Evolutionary conservation across 2,329 filamentous ascomycete species (phyloP).

Genomic region (Fusarium algeriense): DNA sequence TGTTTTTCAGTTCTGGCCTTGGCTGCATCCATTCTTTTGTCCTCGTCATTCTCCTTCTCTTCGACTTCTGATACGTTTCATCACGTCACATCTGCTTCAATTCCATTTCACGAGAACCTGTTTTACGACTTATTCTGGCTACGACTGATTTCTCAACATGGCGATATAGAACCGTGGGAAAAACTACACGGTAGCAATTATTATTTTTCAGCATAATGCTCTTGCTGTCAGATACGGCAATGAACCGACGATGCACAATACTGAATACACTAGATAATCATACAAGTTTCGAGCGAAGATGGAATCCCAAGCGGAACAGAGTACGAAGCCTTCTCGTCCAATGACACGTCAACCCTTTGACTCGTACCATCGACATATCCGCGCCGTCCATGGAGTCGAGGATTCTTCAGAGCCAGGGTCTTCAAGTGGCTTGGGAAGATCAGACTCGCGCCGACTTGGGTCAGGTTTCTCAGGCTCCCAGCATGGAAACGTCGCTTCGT

Average conservation of each 20-base stretch:
- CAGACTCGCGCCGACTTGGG: slow-evolving; percentile 26
- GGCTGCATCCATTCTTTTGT: slow-evolving; percentile 40
- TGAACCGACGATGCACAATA: slow-evolving; percentile 27
- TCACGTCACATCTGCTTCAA: slow-evolving; percentile 12
- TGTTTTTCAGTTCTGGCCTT: slow-evolving; percentile 35
- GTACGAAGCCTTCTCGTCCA: slow-evolving; percentile 35
- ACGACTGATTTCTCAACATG: slow-evolving; percentile 15
- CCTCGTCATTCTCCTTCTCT: slow-evolving; percentile 8
- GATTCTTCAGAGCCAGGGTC: slow-evolving; percentile 15
- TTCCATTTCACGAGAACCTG: slow-evolving; percentile 4
- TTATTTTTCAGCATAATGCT: slow-evolving; percentile 32
- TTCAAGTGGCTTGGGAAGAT: slow-evolving; percentile 15
- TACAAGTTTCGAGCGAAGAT: slow-evolving; percentile 30
- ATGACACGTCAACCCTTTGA: slow-evolving; percentile 42
- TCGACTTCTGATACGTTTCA: slow-evolving; percentile 8
- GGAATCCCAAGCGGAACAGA: slow-evolving; percentile 36
- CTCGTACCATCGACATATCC: slow-evolving; percentile 46
- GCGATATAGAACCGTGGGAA: slow-evolving; percentile 24
- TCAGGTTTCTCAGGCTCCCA: slow-evolving; percentile 14
- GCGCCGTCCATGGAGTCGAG: slow-evolving; percentile 42
- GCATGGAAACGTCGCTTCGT: slow-evolving; percentile 40
- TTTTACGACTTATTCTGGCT: neutral
- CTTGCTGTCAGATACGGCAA: slow-evolving; percentile 18
- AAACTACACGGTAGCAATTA: slow-evolving; percentile 12
- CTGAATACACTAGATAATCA: slow-evolving; percentile 23